Conservation (phyloP, 1,139 yeast species). For the Saccharomyces hybrid region DNA sequence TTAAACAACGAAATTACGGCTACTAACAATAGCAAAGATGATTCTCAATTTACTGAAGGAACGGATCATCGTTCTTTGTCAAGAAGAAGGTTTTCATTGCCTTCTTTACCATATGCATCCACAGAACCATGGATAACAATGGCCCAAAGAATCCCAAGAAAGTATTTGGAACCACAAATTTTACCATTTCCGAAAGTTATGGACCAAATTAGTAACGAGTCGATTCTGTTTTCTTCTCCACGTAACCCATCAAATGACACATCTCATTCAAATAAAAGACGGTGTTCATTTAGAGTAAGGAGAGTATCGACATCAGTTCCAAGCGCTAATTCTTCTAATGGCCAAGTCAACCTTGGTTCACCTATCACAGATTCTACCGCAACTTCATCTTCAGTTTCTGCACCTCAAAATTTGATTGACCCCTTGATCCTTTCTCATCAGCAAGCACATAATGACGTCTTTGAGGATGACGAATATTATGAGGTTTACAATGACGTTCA, state of each 20-base stretch:
- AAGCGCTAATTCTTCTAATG: slow-evolving; percentile 11
- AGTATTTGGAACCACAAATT: slow-evolving; percentile 26
- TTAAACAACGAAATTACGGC: background rate
- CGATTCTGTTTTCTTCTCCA: background rate
- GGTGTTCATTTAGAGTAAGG: slow-evolving; percentile 21
- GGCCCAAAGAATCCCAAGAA: slow-evolving; percentile 25
- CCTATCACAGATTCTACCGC: background rate
- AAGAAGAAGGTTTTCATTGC: slow-evolving; percentile 6
- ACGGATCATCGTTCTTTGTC: slow-evolving; percentile 1
- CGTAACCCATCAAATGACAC: background rate
- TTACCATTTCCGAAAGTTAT: slow-evolving; percentile 28
- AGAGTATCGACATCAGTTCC: slow-evolving; percentile 28
- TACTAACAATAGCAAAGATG: background rate
- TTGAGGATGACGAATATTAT: slow-evolving; percentile 16
- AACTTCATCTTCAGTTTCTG: background rate
- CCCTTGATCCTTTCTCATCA: background rate
- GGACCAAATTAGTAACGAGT: slow-evolving; percentile 16
- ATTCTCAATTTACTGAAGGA: background rate
- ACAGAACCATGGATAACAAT: slow-evolving; percentile 27
- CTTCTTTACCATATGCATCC: slow-evolving; percentile 2
- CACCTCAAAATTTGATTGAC: background rate
- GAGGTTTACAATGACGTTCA: slow-evolving; percentile 17
- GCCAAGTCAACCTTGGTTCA: slow-evolving; percentile 5
- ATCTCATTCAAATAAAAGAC: slow-evolving; percentile 1
- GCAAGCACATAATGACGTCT: slow-evolving; percentile 4